Evolutionary conservation across 495 filamentous ascomycete genomes (phyloP), one percentile per base, ranked within the genome.

Genomic region (Annulohypoxylon bovei): DNA sequence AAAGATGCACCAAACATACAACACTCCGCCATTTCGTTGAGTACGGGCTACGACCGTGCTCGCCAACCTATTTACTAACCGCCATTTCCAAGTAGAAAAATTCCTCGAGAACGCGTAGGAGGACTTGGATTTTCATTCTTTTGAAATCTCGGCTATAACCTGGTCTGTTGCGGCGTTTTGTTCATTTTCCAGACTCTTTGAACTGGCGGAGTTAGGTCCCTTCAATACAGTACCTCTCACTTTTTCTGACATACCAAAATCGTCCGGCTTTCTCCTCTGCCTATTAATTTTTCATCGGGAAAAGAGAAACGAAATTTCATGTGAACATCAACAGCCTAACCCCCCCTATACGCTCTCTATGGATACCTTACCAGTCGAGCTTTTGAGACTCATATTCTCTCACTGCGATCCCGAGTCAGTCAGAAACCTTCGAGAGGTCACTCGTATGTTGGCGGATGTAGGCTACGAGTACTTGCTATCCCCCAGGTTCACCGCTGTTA

Each of bases 311-410:
- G 6, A 25, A 47, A 28, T 23, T 30, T 54, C 60, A 12, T 61
- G 18, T 58, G 27, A 39, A 25, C n/a, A 39, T 22, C 33, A 18
- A 50, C 23, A 49, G 9, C 20, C 7, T 11, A 25, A 11, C 44
- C 35, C 5, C 22, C 55, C 33, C 4, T 49, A 46, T 35, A 42
- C 50, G 30, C 35, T 52, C 58, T 63, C 62, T 72, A 77, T 77
- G 75, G 75, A 77, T 74, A 69, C 62, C 56, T 76, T 84, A 44
- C 82, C 82, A 9, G 81, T 83, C 55, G 82, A 85, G 78, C 79
- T 85, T 47, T 60, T 85, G 39, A 76, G 79, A 65, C 80, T 83
- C 73, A 77, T 85, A 69, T 85, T 79, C 63, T 71, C 78, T 42
- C 77, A 77, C 64, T 84, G 81, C 72, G 82, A 83, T 52, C 60